Conservation (phyloP, 495 filamentous ascomycete genomes). For the Aspergillus bridgeri region DNA sequence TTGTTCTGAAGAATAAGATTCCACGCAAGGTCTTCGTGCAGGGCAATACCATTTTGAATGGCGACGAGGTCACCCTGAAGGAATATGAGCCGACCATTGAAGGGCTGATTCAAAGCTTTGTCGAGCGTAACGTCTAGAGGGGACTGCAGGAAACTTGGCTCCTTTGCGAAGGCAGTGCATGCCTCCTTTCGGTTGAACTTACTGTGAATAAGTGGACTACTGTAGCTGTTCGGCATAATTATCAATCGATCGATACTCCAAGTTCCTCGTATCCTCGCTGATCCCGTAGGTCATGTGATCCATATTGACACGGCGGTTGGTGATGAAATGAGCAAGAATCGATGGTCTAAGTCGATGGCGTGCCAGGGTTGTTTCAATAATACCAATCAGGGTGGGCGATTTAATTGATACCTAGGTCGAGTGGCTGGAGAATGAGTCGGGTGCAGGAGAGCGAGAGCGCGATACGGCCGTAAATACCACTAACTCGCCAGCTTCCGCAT, state of each 20-base stretch:
- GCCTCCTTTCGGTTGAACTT: background rate
- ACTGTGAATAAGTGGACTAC: background rate
- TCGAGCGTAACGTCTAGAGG: constrained; percentile 62
- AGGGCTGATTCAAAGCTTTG: constrained; percentile 89
- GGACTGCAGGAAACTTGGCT: too few relatives aligned
- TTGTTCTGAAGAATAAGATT: constrained; percentile 81
- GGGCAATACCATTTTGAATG: constrained; percentile 77
- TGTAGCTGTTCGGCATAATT: background rate
- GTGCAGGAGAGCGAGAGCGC: background rate
- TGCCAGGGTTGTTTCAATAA: too few relatives aligned
- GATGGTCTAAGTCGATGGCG: too few relatives aligned
- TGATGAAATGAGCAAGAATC: too few relatives aligned
- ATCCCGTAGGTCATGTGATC: too few relatives aligned
- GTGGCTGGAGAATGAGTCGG: too few relatives aligned
- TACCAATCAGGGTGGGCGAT: too few relatives aligned
- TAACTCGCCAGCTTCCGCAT: background rate
- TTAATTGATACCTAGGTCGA: too few relatives aligned
- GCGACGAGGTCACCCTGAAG: constrained; percentile 71
- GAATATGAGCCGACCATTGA: constrained; percentile 86
- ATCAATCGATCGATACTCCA: background rate
- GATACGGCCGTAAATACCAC: background rate
- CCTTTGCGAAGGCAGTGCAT: background rate
- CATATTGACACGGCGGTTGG: too few relatives aligned
- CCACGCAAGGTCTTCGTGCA: constrained; percentile 96
- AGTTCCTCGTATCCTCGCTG: background rate